Percentiles rank a stretch among this genome's conserved stretches.
Conservation (phyloP, 73 alveolate species). For the Breviolum minutum region DNA sequence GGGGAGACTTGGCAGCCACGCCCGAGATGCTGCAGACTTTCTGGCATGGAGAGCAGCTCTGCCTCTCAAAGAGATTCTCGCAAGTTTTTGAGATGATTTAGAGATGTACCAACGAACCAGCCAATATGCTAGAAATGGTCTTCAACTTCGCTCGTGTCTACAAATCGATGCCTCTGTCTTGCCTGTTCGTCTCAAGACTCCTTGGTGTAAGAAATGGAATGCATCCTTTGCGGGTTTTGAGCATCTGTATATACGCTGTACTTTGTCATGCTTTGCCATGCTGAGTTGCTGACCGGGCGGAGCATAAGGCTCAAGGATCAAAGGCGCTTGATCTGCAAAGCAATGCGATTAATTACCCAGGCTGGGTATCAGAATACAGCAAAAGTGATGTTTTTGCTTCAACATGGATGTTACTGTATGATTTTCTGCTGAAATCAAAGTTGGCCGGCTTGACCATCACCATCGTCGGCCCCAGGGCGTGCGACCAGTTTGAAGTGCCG, state of each 20-base stretch:
- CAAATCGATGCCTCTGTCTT: slow-evolving; percentile 55
- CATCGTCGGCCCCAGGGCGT: slow-evolving; percentile 84
- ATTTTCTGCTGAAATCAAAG: neutral
- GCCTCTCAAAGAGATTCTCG: neutral
- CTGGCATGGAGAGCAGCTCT: slow-evolving; percentile 67
- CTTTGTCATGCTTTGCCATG: no score
- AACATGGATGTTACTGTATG: neutral
- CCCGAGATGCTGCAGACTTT: slow-evolving; percentile 86
- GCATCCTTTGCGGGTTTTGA: no score
- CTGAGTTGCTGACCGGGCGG: slow-evolving; percentile 65
- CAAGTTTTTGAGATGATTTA: neutral
- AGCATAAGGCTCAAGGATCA: slow-evolving; percentile 83
- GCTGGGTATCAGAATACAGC: neutral
- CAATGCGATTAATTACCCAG: neutral
- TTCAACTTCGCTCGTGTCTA: neutral
- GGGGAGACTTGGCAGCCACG: neutral
- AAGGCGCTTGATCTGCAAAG: slow-evolving; percentile 58
- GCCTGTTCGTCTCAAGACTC: slow-evolving; percentile 62
- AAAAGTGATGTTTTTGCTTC: neutral
- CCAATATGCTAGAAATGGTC: neutral
- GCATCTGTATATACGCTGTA: no score
- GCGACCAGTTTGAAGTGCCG: slow-evolving; percentile 90
- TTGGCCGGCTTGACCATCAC: neutral
- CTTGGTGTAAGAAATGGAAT: neutral
- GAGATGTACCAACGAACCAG: neutral